A percentile compares a stretch with the other conserved stretches of the same genome.
Conservation (phyloP, 345 rosid genomes). For the Rhodamnia argentea region DNA sequence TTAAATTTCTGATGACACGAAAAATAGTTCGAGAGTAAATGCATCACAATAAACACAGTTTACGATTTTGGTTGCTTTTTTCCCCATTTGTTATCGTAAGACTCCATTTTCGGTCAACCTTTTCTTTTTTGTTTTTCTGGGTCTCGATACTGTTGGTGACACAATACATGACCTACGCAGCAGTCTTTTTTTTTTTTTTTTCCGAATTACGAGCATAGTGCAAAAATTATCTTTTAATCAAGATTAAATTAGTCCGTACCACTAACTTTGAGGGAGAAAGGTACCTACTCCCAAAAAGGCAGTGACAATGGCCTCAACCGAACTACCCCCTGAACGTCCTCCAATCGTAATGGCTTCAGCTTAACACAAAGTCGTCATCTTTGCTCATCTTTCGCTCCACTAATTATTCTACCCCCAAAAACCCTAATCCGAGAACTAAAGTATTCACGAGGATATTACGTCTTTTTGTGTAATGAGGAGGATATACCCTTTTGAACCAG, state of each 20-base stretch:
- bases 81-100: not conserved
- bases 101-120: not conserved
- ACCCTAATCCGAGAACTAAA: not conserved
- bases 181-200: not conserved
- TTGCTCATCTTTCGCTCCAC: not conserved
- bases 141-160: not conserved
- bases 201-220: not conserved
- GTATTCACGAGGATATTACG: not conserved
- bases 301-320: not conserved
- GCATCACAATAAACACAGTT: no score
- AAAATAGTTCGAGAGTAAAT: not conserved
- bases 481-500: not conserved
- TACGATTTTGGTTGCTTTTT: not conserved
- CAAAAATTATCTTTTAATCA: not conserved
- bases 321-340: not conserved
- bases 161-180: not conserved
- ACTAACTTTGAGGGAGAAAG: not conserved
- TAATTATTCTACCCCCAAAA: not conserved
- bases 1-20: accelerated
- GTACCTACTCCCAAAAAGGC: not conserved
- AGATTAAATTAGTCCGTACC: not conserved
- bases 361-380: not conserved
- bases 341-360: not conserved
- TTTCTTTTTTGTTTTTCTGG: not conserved
- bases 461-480: not conserved